Evolutionary conservation across 192 early-diverging fungal species (phyloP), one percentile per base, ranked within the genome.

Genomic region (Coemansia sp.): DNA sequence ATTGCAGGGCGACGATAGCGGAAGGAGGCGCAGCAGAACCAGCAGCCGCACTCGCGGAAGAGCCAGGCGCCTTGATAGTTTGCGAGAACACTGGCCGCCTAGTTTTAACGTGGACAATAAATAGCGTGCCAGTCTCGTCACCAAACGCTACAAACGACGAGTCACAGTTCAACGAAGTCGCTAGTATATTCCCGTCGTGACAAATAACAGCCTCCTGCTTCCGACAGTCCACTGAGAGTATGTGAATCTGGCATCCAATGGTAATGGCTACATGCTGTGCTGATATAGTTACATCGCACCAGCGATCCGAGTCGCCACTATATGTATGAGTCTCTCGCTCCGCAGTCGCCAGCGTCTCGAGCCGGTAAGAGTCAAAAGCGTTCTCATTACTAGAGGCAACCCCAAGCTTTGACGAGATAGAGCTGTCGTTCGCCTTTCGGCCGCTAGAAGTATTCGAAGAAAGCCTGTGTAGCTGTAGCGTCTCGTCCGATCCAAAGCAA

Each of bases 141-240:
- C 80, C 80, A 60, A 77, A 82, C 3, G 80, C 80, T 27, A 78
- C 72, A 69, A 82, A 82, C 50, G 64, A 70, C 12, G 75, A 74
- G 44, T 66, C 80, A 11, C 47, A 9, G 45, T 45, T 82, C 11
- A 82, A 61, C 16, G 75, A 71, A 1, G 72, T 68, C 29, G 64
- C 65, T 8, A 27, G 58, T 8, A 78, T 60, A 2, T 20, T 41
- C 22, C 27, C 18, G 30, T 70, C 67, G 40, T 82, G 80, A 30
- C 69, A 58, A 16, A 82, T 71, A 9, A 74, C 66, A 3, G 80
- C 75, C 44, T 66, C 71, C 2, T 70, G 67, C n/a, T 34, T 35
- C n/a, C n/a, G 37, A 29, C 62, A 65, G 55, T 74, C 65, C 3
- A 66, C 59, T 1, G 60, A 43, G 12, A 77, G 62, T 18, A 82